Conservation (phyloP, 192 early-diverging fungal species). For the Glomus cerebriforme region DNA sequence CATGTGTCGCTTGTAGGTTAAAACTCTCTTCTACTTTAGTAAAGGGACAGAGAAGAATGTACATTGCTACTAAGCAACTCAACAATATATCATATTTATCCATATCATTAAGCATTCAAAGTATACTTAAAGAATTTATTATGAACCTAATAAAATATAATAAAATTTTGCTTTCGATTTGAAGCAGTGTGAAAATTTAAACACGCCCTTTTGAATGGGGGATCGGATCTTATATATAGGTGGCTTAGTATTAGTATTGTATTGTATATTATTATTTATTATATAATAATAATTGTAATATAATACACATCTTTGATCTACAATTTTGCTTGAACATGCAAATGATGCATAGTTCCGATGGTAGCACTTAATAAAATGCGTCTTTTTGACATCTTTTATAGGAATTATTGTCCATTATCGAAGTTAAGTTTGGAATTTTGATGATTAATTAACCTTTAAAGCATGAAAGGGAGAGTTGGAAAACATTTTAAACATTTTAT, state of each 20-base stretch:
- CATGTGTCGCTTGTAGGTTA: slow-evolving; percentile 91
- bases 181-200: background rate
- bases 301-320: background rate
- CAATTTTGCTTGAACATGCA: background rate
- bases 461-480: background rate
- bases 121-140: background rate
- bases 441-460: background rate
- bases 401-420: background rate
- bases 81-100: slow-evolving; percentile 24
- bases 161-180: no score
- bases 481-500: background rate
- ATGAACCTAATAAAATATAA: background rate
- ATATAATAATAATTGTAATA: background rate
- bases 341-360: background rate
- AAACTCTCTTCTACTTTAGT: slow-evolving; percentile 99
- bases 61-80: slow-evolving; percentile 31
- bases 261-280: background rate
- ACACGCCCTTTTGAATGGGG: background rate
- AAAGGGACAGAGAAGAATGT: slow-evolving; percentile 63
- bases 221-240: background rate
- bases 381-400: background rate
- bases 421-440: no score
- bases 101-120: background rate
- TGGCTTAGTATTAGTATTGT: background rate
- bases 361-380: no score